Conservation (phyloP, 1,284 basidiomycete genomes). For the Peniophora sp. region DNA sequence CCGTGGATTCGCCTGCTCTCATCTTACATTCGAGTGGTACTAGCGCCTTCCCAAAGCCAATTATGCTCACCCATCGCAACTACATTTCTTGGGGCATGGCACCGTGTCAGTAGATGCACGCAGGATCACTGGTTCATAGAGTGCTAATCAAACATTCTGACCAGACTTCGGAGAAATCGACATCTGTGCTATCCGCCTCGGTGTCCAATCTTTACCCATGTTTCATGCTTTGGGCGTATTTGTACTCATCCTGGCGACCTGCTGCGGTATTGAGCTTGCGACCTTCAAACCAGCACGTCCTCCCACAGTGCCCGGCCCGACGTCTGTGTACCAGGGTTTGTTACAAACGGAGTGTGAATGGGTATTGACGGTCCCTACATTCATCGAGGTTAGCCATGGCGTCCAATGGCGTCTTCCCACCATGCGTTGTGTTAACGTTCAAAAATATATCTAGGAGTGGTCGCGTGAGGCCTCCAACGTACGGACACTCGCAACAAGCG, state of each 20-base stretch:
- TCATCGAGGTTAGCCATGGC: slow-evolving; percentile 18
- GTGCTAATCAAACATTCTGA: not conserved
- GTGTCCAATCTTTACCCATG: slow-evolving; percentile 12
- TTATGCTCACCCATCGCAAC: slow-evolving; percentile 12
- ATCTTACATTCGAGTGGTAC: slow-evolving; percentile 10
- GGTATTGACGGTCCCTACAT: slow-evolving; percentile 18
- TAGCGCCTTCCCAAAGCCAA: slow-evolving; percentile 22
- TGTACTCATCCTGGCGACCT: not conserved
- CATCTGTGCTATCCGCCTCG: slow-evolving; percentile 10
- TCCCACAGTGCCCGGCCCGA: slow-evolving; percentile 16
- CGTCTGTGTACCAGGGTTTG: slow-evolving; percentile 14
- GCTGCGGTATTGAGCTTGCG: slow-evolving; percentile 17
- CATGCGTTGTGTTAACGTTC: not conserved
- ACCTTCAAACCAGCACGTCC: slow-evolving; percentile 16
- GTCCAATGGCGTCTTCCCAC: not conserved
- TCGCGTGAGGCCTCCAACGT: slow-evolving; percentile 8
- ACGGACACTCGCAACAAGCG: slow-evolving; percentile 5
- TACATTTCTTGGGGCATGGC: slow-evolving; percentile 10
- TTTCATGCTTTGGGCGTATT: slow-evolving; percentile 8
- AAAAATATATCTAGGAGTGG: slow-evolving; percentile 10
- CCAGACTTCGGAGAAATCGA: slow-evolving; percentile 17
- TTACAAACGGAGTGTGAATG: slow-evolving; percentile 12
- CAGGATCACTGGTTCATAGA: too few relatives aligned
- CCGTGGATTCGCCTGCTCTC: not conserved
- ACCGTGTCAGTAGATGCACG: slow-evolving; percentile 8